A percentile compares a stretch with the other conserved stretches of the same genome.
Evolutionary conservation across 73 alveolate genomes (phyloP).

Genomic region (Tetrahymena malaccensis): DNA sequence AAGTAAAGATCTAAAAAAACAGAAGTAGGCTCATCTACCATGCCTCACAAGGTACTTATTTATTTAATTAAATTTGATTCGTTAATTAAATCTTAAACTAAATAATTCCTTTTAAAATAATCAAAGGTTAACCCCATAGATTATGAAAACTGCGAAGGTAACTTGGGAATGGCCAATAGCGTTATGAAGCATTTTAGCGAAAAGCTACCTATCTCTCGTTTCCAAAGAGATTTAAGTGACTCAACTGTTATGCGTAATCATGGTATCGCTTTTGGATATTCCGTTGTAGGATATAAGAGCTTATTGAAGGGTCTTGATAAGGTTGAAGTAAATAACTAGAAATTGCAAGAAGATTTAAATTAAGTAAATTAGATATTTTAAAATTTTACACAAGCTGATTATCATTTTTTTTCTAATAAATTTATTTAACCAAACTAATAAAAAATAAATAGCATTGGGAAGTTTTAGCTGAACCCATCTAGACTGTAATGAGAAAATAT

Average conservation of each 20-base stretch:
- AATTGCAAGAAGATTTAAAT: conserved; percentile 48
- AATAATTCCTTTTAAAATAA: not conserved
- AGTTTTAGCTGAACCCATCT: conserved; percentile 81
- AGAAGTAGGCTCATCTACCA: conserved; percentile 88
- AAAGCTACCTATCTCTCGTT: conserved; percentile 77
- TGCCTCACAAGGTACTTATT: conserved; percentile 79
- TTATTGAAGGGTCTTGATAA: conserved; percentile 66
- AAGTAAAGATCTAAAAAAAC: conserved; percentile 53
- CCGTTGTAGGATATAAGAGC: conserved; percentile 54
- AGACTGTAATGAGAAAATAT: conserved; percentile 77
- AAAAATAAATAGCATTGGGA: conserved; percentile 58
- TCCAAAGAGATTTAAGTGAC: conserved; percentile 82
- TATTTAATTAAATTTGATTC: not conserved
- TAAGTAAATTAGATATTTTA: not conserved
- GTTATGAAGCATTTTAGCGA: conserved; percentile 49
- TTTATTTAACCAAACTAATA: not conserved
- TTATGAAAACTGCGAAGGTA: conserved; percentile 90
- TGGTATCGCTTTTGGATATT: conserved; percentile 75
- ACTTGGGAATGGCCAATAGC: conserved; percentile 76
- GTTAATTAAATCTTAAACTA: not conserved
- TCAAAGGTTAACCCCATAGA: conserved; percentile 73
- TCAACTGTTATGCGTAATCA: conserved; percentile 86
- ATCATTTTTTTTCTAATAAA: no score
- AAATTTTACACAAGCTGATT: no score
- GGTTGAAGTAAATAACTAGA: conserved; percentile 61